Base-by-base conservation (phyloP, 129 eudicot genomes). In the Saposhnikovia divaricata region DNA sequence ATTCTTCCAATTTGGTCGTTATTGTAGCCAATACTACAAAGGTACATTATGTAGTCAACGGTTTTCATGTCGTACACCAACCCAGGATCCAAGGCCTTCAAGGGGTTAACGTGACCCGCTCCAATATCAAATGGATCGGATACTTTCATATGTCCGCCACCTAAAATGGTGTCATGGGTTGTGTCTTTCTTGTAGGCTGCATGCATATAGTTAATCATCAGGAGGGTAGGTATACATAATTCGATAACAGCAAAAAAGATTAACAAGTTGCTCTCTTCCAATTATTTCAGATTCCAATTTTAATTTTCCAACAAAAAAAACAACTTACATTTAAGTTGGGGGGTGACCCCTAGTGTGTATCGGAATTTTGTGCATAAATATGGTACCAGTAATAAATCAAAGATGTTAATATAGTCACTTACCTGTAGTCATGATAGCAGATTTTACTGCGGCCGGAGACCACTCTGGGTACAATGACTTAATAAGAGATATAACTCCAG, bases 371-470 rank as follows among this genome's bases (percentile, higher is more conserved):
- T n/a, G n/a, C n/a, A n/a, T n/a, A n/a, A n/a, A n/a, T n/a, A n/a
- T n/a, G n/a, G n/a, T n/a, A n/a, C n/a, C n/a, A n/a, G n/a, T n/a
- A n/a, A n/a, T n/a, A n/a, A n/a, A n/a, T 48, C 42, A 31, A 19
- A 4, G 40, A 12, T 3, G 43, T 57, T 27, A 6, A 28, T 19
- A 31, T 59, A 42, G 31, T 38, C 50, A 14, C 74, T 43, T 82
- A 90, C 92, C 96, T 43, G 96, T 92, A 34, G 97, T 92, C 83
- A 92, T 85, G 59, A 89, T 81, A 66, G 92, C 91, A 34, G 97
- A 92, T 86, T 84, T 86, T 77, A 92, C 84, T 75, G 91, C 95
- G 5, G 97, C 97, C 5, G 94, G 94, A 63, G 94, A 89, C 97
- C 97, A 92, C 47, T 84, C 76, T 12, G 91, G 92, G 82, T 89